Evolutionary conservation across 1,139 yeast species (phyloP).

Genomic region (Protomyces lactucae-debilis): DNA sequence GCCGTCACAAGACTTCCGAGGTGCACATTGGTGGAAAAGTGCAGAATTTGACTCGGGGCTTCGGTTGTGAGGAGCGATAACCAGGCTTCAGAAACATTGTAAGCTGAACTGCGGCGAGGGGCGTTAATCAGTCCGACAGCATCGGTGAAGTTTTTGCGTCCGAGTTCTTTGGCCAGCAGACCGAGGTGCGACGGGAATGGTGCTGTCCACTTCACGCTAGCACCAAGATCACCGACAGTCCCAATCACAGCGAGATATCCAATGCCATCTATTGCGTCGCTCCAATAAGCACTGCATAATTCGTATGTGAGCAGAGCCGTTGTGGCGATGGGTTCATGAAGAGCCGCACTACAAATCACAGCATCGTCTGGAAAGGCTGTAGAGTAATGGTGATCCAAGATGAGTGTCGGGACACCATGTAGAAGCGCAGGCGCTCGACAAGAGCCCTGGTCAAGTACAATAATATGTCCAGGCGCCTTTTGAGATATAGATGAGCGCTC

Average conservation of each 20-base stretch:
- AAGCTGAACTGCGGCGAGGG: constrained; percentile 12
- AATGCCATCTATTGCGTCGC: not conserved
- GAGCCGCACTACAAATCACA: constrained; percentile 6
- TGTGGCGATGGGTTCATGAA: constrained; percentile 24
- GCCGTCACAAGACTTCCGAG: constrained; percentile 6
- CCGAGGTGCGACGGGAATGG: constrained; percentile 24
- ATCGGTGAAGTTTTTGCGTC: constrained; percentile 17
- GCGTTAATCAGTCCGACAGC: constrained; percentile 20
- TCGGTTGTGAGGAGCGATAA: constrained; percentile 1
- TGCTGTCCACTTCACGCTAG: constrained; percentile 13
- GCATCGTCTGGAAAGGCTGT: constrained; percentile 23
- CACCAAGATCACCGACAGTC: constrained; percentile 17
- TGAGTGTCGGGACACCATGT: constrained; percentile 8
- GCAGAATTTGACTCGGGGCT: not conserved
- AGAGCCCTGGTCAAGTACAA: constrained; percentile 19
- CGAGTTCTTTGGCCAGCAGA: constrained; percentile 1
- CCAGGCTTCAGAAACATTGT: constrained; percentile 20
- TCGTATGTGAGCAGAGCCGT: constrained; percentile 19
- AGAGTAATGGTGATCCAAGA: constrained; percentile 26
- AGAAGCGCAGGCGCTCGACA: constrained; percentile 19
- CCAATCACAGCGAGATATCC: constrained; percentile 20
- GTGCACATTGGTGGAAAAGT: constrained; percentile 14
- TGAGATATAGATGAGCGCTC: not conserved
- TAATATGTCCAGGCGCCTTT: constrained; percentile 1
- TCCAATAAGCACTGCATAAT: constrained; percentile 10